phyloP scores from a whole-genome alignment of 2,329 filamentous ascomycete genomes.

The Achaetomium macrosporum region DNA sequence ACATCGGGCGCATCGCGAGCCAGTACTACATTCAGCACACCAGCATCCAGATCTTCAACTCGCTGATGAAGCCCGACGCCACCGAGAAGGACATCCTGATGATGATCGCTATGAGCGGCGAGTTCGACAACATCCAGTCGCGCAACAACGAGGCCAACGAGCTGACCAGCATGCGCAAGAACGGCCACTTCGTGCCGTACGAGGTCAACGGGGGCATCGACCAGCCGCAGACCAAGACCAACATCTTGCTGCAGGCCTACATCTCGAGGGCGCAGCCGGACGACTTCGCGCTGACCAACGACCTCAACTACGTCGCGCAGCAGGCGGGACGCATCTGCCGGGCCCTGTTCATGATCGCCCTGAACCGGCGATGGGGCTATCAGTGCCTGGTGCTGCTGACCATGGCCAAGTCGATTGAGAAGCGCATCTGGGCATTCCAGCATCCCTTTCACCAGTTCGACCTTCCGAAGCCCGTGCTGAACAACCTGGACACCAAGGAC shows the following conservation, averaged over 20 bases:
- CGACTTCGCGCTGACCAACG: constrained; percentile 88
- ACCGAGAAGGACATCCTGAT: constrained; percentile 88
- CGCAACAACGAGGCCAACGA: constrained; percentile 88
- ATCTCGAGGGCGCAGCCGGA: constrained; percentile 84
- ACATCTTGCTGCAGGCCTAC: constrained; percentile 88
- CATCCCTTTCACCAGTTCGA: constrained; percentile 96
- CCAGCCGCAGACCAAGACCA: constrained; percentile 82
- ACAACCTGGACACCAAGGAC: constrained; percentile 78
- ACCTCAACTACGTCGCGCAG: constrained; percentile 91
- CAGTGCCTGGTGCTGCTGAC: constrained; percentile 89
- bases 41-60: constrained; percentile 94
- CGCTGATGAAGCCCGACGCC: constrained; percentile 79
- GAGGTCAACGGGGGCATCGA: constrained; percentile 69
- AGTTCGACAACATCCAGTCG: constrained; percentile 95
- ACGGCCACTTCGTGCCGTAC: constrained; percentile 66
- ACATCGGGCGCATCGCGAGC: constrained; percentile 92
- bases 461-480: constrained; percentile 73
- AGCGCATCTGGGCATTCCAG: constrained; percentile 88
- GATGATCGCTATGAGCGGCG: constrained; percentile 96
- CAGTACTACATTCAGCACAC: constrained; percentile 94
- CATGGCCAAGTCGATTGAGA: constrained; percentile 94
- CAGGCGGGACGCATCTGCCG: constrained; percentile 92
- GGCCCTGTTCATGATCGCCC: constrained; percentile 92
- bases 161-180: constrained; percentile 64
- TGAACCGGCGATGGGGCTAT: constrained; percentile 92